phyloP scores from a whole-genome alignment of 345 rosid genomes.

The Bruguiera gymnorhiza region DNA sequence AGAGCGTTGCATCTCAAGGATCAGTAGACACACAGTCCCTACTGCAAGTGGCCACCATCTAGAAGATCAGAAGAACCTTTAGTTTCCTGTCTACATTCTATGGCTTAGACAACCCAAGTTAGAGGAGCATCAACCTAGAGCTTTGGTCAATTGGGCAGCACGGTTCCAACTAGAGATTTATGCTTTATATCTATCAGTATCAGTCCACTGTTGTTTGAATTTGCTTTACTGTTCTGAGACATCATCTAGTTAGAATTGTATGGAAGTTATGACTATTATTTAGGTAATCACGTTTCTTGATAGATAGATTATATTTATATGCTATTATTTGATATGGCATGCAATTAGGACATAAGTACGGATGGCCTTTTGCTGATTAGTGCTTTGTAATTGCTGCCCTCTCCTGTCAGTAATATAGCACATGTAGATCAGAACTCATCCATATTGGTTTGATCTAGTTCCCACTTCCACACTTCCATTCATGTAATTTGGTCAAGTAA shows the following conservation, averaged over 20 bases:
- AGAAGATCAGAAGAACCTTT: conserved; percentile 16
- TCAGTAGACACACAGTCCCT: conserved; percentile 9
- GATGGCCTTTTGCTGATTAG: no score
- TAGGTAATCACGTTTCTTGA: neutral
- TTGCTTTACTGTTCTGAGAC: neutral
- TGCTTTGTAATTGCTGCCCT: no score
- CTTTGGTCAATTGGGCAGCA: neutral
- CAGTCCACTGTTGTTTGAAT: neutral
- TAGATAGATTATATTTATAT: no score
- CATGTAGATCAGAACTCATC: no score
- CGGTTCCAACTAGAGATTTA: neutral
- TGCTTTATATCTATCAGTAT: neutral
- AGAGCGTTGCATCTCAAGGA: conserved; percentile 8
- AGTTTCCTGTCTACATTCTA: neutral
- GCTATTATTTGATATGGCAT: no score
- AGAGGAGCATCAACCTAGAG: conserved; percentile 13
- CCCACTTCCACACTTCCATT: no score
- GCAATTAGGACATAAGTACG: no score
- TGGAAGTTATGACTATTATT: neutral
- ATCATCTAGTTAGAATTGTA: neutral
- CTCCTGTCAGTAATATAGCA: no score
- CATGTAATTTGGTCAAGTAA: no score
- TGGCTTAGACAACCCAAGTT: conserved; percentile 13
- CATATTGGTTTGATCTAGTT: no score
- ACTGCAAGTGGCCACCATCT: conserved; percentile 7